Evolutionary conservation across 345 rosid genomes (phyloP).

Genomic region (Gynandropsis gynandra): DNA sequence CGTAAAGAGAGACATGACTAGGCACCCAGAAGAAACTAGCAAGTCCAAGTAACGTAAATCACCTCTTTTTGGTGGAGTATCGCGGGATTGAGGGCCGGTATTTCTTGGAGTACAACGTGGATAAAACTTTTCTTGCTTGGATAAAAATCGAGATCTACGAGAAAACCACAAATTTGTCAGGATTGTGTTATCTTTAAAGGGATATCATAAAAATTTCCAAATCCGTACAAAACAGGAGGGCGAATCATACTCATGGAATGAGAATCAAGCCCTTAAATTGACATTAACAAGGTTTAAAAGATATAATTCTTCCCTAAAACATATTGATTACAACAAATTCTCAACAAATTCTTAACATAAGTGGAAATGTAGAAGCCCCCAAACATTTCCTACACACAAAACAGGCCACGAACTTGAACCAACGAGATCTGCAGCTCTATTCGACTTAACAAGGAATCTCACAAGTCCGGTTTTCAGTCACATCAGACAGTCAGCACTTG

Average conservation of each 20-base stretch:
- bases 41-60: not conserved
- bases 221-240: not conserved
- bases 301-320: too few relatives aligned
- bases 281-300: too few relatives aligned
- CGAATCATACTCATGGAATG: too few relatives aligned
- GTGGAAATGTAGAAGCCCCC: conserved; percentile 1
- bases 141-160: conserved; percentile 52
- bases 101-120: conserved; percentile 77
- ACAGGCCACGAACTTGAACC: not conserved
- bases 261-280: too few relatives aligned
- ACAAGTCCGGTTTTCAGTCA: conserved; percentile 1
- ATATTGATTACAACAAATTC: too few relatives aligned
- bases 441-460: not conserved
- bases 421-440: not conserved
- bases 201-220: not conserved
- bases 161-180: not conserved
- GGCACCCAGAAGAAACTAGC: not conserved
- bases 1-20: not conserved
- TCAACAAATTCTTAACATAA: not conserved
- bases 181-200: not conserved
- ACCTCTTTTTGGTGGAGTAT: conserved; percentile 95
- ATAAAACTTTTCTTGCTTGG: conserved; percentile 72
- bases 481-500: too few relatives aligned
- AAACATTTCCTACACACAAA: not conserved
- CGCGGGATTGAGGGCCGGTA: conserved; percentile 89